Evolutionary conservation across 345 rosid genomes (phyloP).

Genomic region (Heritiera littoralis): DNA sequence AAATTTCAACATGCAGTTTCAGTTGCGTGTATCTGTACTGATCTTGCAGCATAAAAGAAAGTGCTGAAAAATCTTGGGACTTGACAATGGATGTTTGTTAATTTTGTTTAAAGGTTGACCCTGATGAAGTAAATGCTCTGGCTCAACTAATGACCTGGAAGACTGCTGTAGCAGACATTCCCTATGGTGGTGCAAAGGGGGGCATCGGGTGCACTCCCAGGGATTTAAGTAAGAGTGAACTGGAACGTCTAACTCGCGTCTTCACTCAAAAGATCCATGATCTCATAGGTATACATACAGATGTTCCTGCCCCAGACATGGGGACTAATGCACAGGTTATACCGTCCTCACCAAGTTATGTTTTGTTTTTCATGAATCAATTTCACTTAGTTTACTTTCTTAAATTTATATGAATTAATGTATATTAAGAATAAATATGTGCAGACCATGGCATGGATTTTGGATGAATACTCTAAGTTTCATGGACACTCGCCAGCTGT

Average conservation of each 20-base stretch:
- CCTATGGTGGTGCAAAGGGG: constrained; percentile 97
- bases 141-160: constrained; percentile 99
- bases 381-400: not conserved
- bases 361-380: not conserved
- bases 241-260: constrained; percentile 8
- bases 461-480: constrained; percentile 15
- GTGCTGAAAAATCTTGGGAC: not conserved
- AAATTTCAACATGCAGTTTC: not conserved
- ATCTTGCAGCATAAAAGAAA: not conserved
- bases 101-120: constrained; percentile 66
- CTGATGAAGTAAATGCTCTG: constrained; percentile 94
- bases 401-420: not conserved
- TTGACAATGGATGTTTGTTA: constrained; percentile 8
- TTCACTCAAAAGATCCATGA: constrained; percentile 17
- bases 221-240: constrained; percentile 45
- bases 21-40: not conserved
- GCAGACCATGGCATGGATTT: constrained; percentile 63
- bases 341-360: not conserved
- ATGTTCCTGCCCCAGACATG: constrained; percentile 19
- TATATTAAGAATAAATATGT: not conserved
- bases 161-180: constrained; percentile 92
- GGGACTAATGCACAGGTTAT: constrained; percentile 16
- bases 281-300: constrained; percentile 15
- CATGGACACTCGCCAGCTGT: constrained; percentile 40
- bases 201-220: constrained; percentile 86